These are phyloP conservation scores for Davidsoniella australis DNA, from an alignment of 2,329 filamentous ascomycete genomes.

Conservation along the genomic window DNA sequence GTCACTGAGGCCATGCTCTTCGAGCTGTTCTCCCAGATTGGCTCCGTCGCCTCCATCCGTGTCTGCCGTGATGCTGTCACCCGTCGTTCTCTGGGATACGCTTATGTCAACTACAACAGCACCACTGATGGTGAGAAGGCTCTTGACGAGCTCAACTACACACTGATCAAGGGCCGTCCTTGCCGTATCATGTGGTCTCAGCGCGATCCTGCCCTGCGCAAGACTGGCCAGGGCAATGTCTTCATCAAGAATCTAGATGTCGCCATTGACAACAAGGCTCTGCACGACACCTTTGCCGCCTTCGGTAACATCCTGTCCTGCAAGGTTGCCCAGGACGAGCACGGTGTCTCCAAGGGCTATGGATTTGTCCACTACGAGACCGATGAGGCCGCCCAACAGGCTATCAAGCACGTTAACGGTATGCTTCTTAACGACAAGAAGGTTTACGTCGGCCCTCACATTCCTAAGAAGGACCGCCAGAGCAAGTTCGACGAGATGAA, in stretches of 20 bases:
- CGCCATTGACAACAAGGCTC: conserved; percentile 99
- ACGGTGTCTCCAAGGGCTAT: conserved; percentile 93
- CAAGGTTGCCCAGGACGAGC: conserved; percentile 98
- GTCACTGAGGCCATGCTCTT: conserved; percentile 99
- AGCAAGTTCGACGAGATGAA: conserved; percentile 99
- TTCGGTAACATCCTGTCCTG: conserved; percentile 99
- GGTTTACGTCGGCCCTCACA: conserved; percentile 97
- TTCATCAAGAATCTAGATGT: conserved; percentile 99
- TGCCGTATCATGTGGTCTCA: conserved; percentile 99
- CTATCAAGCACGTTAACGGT: conserved; percentile 98
- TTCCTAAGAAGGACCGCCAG: conserved; percentile 99
- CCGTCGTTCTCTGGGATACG: conserved; percentile 94
- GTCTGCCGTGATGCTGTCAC: conserved; percentile 98
- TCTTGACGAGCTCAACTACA: conserved; percentile 98
- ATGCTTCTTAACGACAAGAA: conserved; percentile 99
- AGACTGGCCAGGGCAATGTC: conserved; percentile 97
- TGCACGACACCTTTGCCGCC: conserved; percentile 96
- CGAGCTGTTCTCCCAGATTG: conserved; percentile 98
- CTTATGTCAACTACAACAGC: conserved; percentile 99
- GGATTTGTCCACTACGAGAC: conserved; percentile 99
- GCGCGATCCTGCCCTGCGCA: conserved; percentile 95
- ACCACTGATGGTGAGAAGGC: conserved; percentile 93
- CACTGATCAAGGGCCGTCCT: conserved; percentile 92
- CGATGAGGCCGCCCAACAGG: conserved; percentile 85
- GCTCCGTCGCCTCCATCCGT: conserved; percentile 96